Evolutionary conservation across 768 basidiomycete species (phyloP).

Genomic region (Gymnopilus junonius): DNA sequence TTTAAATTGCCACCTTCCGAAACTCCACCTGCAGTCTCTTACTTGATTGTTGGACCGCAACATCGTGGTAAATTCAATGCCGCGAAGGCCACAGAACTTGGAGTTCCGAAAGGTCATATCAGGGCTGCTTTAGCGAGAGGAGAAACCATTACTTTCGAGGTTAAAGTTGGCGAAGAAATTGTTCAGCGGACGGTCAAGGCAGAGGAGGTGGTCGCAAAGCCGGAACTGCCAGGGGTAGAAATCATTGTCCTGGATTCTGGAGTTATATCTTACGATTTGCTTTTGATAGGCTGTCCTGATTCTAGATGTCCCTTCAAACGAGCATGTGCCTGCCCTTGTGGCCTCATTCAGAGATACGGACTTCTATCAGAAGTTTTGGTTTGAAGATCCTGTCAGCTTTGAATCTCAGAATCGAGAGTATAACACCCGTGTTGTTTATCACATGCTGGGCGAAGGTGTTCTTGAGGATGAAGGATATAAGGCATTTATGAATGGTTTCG

Average conservation of each 20-base stretch:
- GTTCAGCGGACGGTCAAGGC: constrained; percentile 56
- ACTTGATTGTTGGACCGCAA: constrained; percentile 56
- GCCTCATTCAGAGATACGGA: constrained; percentile 49
- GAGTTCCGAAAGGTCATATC: constrained; percentile 57
- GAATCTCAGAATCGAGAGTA: constrained; percentile 38
- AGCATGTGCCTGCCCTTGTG: constrained; percentile 57
- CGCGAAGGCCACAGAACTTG: constrained; percentile 62
- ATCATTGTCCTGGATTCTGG: constrained; percentile 1
- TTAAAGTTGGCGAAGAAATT: constrained; percentile 45
- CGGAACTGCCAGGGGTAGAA: constrained; percentile 52
- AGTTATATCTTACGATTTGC: neutral
- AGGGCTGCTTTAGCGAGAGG: constrained; percentile 70
- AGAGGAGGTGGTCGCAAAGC: constrained; percentile 62
- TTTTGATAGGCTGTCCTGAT: constrained; percentile 59
- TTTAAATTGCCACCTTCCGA: constrained; percentile 12
- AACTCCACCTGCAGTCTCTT: constrained; percentile 47
- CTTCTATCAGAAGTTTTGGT: constrained; percentile 54
- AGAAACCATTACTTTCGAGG: constrained; percentile 58
- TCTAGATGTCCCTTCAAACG: constrained; percentile 70
- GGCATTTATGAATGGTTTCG: constrained; percentile 73
- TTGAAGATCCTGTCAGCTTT: constrained; percentile 40
- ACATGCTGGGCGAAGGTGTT: constrained; percentile 74
- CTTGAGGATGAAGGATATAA: constrained; percentile 72
- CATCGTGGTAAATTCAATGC: constrained; percentile 76
- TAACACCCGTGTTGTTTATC: constrained; percentile 60